Conservation (phyloP, 2,329 filamentous ascomycete genomes). For the Gliomastix tumulicola region DNA sequence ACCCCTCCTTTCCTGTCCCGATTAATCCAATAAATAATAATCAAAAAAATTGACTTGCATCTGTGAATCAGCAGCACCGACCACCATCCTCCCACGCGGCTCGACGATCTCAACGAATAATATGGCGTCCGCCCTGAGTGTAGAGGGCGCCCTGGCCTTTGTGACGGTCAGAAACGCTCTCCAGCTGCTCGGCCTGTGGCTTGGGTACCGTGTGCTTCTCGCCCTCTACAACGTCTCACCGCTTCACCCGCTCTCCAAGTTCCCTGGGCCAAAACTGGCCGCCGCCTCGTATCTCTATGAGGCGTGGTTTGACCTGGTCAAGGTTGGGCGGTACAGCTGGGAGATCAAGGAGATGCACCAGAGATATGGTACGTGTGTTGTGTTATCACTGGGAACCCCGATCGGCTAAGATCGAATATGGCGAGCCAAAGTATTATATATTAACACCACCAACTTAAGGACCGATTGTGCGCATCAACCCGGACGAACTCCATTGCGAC, state of each 20-base stretch:
- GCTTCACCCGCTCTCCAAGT: constrained; percentile 25
- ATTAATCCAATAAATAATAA: no score
- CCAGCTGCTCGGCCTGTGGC: constrained; percentile 12
- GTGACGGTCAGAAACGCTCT: background rate
- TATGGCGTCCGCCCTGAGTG: no score
- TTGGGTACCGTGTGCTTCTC: constrained; percentile 17
- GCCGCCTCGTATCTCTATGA: constrained; percentile 27
- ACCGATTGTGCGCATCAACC: constrained; percentile 29
- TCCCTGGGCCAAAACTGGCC: constrained; percentile 28
- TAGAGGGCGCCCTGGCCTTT: background rate
- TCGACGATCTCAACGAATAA: no score
- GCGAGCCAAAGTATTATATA: background rate
- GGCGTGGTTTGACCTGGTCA: constrained; percentile 27
- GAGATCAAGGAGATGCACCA: constrained; percentile 26
- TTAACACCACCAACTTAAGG: constrained; percentile 12
- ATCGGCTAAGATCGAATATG: no score
- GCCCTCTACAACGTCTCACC: constrained; percentile 29
- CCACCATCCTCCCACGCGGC: no score
- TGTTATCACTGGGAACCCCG: background rate
- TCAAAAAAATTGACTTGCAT: no score
- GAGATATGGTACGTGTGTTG: constrained; percentile 27
- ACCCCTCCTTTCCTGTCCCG: no score
- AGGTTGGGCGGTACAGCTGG: constrained; percentile 23
- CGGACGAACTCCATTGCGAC: constrained; percentile 27
- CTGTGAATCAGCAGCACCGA: no score